phyloP scores from a whole-genome alignment of 139 green algal genomes.

The Closterium sp. region DNA sequence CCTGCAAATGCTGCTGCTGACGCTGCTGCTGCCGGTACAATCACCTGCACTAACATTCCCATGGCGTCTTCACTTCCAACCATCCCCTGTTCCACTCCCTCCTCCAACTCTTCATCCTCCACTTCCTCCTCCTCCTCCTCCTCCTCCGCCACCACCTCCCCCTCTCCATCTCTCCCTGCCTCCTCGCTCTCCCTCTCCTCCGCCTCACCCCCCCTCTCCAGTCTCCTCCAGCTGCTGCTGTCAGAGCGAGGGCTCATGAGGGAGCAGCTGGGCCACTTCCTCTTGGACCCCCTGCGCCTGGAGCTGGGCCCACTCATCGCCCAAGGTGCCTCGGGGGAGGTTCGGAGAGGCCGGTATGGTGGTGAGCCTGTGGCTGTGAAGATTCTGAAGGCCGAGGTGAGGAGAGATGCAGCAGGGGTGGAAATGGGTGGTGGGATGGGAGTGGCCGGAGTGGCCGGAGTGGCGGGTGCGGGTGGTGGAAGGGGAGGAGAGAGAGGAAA shows the following conservation, averaged over 20 bases:
- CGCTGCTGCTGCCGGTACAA: too few species aligned
- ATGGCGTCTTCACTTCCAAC: not conserved
- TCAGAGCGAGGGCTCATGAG: not conserved
- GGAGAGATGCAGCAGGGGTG: not conserved
- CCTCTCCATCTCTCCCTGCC: not conserved
- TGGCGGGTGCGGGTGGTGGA: not conserved
- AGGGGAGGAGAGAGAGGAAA: not conserved
- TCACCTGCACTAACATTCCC: not conserved
- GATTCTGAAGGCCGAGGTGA: not conserved
- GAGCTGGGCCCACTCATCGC: conserved; percentile 4
- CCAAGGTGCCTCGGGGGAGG: not conserved
- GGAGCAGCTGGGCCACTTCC: conserved; percentile 10
- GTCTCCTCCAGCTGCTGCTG: not conserved
- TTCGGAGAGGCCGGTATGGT: not conserved
- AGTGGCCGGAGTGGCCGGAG: not conserved
- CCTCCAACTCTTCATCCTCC: too few species aligned
- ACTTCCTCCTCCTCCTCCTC: too few species aligned
- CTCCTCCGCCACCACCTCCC: too few species aligned
- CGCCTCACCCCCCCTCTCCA: not conserved
- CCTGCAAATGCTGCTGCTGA: not conserved
- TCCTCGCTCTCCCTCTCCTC: too few species aligned
- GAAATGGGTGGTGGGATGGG: not conserved
- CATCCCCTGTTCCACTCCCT: not conserved
- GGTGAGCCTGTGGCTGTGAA: conserved; percentile 8
- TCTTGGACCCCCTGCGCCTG: not conserved